Evolutionary conservation across 306 rosid genomes (phyloP).

Genomic region (Macrotyloma uniflorum): DNA sequence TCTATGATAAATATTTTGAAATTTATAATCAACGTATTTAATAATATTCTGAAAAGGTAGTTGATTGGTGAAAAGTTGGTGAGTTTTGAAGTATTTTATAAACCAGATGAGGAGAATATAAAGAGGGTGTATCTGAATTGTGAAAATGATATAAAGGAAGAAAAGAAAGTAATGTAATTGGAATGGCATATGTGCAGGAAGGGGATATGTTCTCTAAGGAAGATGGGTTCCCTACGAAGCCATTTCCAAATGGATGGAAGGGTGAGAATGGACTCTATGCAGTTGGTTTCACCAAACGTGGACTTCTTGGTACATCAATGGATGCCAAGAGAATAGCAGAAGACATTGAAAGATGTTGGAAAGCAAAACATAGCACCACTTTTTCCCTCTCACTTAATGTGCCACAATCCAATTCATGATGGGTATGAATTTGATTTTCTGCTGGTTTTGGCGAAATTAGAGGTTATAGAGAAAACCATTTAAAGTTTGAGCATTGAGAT

Average conservation of each 20-base stretch:
- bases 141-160: slow-evolving; percentile 34
- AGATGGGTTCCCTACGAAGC: slow-evolving; percentile 80
- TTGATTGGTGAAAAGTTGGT: not conserved
- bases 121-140: not conserved
- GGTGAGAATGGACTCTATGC: slow-evolving; percentile 88
- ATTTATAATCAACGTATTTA: not conserved
- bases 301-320: slow-evolving; percentile 80
- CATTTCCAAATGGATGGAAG: slow-evolving; percentile 98
- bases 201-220: slow-evolving; percentile 74
- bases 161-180: not conserved
- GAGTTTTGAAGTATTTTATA: not conserved
- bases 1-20: too few relatives aligned
- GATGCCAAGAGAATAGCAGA: slow-evolving; percentile 87
- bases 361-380: slow-evolving; percentile 51
- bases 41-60: not conserved
- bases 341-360: slow-evolving; percentile 71
- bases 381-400: slow-evolving; percentile 46
- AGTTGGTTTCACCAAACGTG: slow-evolving; percentile 92
- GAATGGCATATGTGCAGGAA: slow-evolving; percentile 55
- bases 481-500: not conserved
- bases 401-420: slow-evolving; percentile 38
- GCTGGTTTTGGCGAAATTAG: not conserved
- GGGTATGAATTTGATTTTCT: not conserved
- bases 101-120: too few relatives aligned
- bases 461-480: slow-evolving; percentile 7